Conservation (phyloP, 441 rosid genomes). For the Erysimum cheiri region DNA sequence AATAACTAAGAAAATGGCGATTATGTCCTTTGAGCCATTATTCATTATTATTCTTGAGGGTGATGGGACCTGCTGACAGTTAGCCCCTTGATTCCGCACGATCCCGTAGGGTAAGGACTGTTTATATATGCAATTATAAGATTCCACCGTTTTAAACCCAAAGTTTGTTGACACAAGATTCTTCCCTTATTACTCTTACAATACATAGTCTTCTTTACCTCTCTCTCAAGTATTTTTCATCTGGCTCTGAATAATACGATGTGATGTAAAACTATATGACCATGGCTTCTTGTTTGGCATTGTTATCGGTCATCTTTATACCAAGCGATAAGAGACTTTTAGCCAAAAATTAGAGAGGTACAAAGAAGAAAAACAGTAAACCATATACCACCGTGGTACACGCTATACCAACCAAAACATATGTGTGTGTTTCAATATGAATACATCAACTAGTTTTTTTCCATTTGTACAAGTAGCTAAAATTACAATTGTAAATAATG, state of each 20-base stretch:
- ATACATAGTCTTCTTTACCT: neutral
- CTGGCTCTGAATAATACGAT: neutral
- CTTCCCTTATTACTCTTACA: constrained; percentile 1
- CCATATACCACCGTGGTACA: too few species aligned
- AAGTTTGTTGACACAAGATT: constrained; percentile 9
- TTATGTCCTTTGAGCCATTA: constrained; percentile 10
- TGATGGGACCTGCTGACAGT: constrained; percentile 68
- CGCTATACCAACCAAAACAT: neutral
- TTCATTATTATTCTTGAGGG: neutral
- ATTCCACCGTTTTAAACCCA: constrained; percentile 28
- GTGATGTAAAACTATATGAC: neutral
- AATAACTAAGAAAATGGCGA: neutral
- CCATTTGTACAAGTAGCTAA: neutral
- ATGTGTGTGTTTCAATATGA: neutral
- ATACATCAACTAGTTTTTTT: too few species aligned
- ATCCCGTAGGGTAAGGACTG: constrained; percentile 42
- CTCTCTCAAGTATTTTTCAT: neutral
- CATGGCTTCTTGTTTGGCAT: neutral
- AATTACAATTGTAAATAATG: neutral
- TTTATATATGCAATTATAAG: constrained; percentile 44
- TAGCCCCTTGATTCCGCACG: constrained; percentile 67
- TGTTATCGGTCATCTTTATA: neutral
- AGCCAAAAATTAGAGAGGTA: too few species aligned
- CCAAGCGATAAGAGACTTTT: too few species aligned
- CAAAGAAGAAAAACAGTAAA: too few species aligned